Conservation (phyloP, 2,329 filamentous ascomycete species). For the Bisporella sp. region DNA sequence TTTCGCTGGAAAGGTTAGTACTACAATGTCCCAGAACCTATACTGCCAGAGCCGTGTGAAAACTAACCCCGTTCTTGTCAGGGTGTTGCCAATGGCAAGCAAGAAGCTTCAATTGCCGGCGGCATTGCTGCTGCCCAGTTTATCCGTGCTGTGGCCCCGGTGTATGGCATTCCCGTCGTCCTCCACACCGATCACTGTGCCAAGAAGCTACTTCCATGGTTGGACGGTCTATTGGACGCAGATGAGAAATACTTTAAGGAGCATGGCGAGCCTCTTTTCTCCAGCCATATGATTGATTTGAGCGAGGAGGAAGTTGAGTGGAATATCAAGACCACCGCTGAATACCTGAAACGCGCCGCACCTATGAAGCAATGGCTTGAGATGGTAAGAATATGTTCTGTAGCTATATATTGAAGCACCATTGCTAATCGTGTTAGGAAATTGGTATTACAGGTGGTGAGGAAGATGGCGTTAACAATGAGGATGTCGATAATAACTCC, state of each 20-base stretch:
- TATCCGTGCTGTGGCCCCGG: constrained; percentile 79
- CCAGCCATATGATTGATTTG: constrained; percentile 96
- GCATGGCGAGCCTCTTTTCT: constrained; percentile 88
- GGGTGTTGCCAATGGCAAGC: constrained; percentile 76
- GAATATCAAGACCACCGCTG: constrained; percentile 88
- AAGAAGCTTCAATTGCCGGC: constrained; percentile 83
- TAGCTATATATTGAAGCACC: background rate
- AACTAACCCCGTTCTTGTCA: constrained; percentile 9
- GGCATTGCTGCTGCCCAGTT: constrained; percentile 86
- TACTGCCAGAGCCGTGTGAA: too few relatives aligned
- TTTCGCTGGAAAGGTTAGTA: constrained; percentile 74
- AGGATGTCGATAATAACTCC: constrained; percentile 91
- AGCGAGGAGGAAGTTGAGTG: constrained; percentile 84
- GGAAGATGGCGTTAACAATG: constrained; percentile 98
- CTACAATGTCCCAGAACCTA: too few relatives aligned
- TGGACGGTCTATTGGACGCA: constrained; percentile 90
- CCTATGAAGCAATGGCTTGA: constrained; percentile 99
- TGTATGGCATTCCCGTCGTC: constrained; percentile 85
- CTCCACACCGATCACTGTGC: constrained; percentile 98
- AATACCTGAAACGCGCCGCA: constrained; percentile 88
- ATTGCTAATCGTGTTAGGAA: constrained; percentile 39
- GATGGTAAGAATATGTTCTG: constrained; percentile 58
- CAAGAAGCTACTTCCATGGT: constrained; percentile 98
- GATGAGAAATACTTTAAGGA: constrained; percentile 95
- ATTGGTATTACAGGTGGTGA: constrained; percentile 95